Percentiles rank a stretch among this genome's conserved stretches.
Conservation (phyloP, 805 yeast genomes). For the Tetrapisispora iriomotensis region DNA sequence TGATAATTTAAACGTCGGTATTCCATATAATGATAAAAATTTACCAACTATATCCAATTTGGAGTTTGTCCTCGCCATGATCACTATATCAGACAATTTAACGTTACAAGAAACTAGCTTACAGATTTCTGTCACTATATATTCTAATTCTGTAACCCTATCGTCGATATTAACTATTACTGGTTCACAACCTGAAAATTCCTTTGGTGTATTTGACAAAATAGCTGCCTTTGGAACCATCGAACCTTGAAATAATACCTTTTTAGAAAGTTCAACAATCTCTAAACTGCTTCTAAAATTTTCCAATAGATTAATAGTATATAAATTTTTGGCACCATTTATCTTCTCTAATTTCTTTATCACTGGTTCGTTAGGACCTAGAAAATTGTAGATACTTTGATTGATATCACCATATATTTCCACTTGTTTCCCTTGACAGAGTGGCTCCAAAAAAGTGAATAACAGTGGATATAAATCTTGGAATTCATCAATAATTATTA, state of each 20-base stretch:
- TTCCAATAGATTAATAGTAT: slow-evolving; percentile 35
- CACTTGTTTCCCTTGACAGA: slow-evolving; percentile 39
- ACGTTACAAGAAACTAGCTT: slow-evolving; percentile 19
- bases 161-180: slow-evolving; percentile 7
- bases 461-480: slow-evolving; percentile 56
- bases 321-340: slow-evolving; percentile 7
- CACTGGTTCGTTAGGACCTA: slow-evolving; percentile 40
- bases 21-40: slow-evolving; percentile 33
- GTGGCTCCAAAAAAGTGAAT: slow-evolving; percentile 34
- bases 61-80: slow-evolving; percentile 44
- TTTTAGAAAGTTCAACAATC: slow-evolving; percentile 28
- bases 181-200: slow-evolving; percentile 12
- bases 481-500: slow-evolving; percentile 59
- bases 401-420: slow-evolving; percentile 63
- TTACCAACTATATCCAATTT: slow-evolving; percentile 35
- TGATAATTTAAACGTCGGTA: slow-evolving; percentile 36
- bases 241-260: background rate
- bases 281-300: slow-evolving; percentile 57
- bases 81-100: slow-evolving; percentile 36
- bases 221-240: background rate
- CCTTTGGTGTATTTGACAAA: slow-evolving; percentile 7
- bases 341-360: slow-evolving; percentile 18
- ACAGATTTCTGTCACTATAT: slow-evolving; percentile 15
- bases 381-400: slow-evolving; percentile 60
- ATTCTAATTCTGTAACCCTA: slow-evolving; percentile 15